phyloP scores from a whole-genome alignment of 306 rosid species.

The Cajanus cajan region DNA sequence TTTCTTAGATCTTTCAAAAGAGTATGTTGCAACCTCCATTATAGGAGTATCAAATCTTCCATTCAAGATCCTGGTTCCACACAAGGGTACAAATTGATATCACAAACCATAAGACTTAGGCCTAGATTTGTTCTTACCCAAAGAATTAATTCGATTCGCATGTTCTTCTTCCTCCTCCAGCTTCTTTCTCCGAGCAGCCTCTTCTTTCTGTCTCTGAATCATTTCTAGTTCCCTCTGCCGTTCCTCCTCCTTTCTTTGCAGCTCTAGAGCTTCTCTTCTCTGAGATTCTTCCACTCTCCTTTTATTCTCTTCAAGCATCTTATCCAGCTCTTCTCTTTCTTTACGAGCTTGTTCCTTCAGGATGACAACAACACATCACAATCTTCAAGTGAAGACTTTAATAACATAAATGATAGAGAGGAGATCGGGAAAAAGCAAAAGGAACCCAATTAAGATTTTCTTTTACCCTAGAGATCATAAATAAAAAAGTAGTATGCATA shows the following conservation, averaged over 20 bases:
- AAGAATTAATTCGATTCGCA: constrained; percentile 46
- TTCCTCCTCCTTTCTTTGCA: constrained; percentile 89
- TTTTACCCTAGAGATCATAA: not conserved
- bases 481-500: not conserved
- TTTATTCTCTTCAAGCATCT: constrained; percentile 87
- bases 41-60: not conserved
- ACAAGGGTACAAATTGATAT: constrained; percentile 16
- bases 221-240: constrained; percentile 76
- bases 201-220: constrained; percentile 86
- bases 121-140: constrained; percentile 58
- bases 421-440: not conserved
- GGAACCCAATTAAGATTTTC: not conserved
- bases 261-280: constrained; percentile 89
- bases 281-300: constrained; percentile 92
- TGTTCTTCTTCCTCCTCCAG: constrained; percentile 76
- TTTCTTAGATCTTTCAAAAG: constrained; percentile 1
- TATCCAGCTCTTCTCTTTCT: constrained; percentile 90
- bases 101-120: constrained; percentile 48
- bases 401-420: not conserved
- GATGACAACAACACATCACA: constrained; percentile 21
- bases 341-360: constrained; percentile 73
- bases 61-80: constrained; percentile 20
- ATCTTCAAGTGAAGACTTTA: not conserved
- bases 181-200: constrained; percentile 73
- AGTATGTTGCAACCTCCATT: not conserved